Evolutionary conservation across 768 basidiomycete species (phyloP), one percentile per base, ranked within the genome.

Genomic region (Rubroboletus satanas): DNA sequence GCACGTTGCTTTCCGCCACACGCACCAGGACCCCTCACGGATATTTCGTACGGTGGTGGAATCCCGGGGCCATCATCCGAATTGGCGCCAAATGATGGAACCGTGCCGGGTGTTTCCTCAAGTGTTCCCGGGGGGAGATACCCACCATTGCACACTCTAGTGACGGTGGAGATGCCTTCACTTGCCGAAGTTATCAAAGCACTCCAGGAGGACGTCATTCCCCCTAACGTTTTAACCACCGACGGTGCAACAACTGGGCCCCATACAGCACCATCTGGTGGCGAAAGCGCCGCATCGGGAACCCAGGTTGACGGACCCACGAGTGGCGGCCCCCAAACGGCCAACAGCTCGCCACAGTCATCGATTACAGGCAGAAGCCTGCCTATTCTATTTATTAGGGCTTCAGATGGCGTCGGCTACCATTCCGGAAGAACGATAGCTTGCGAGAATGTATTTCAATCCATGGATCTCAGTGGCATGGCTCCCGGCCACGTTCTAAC

Each of bases 361-460:
- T 73, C 82, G n/a, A 81, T 90, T 45, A 67, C 82, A 3, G 85
- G 87, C 8, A 82, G 86, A 49, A 88, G 79, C 59, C 75, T 93
- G 5, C 91, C 91, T 0, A 66, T 93, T 60, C 68, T 93, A 37
- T 93, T 93, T 66, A 91, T 93, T 54, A 83, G 91, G 32, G 76
- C 86, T 15, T 81, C 76, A 39, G 91, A 93, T 62, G 90, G 92
- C n/a, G 84, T 93, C 31, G 91, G 91, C 5, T 93, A 92, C 68
- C 89, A 92, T 67, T 92, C 92, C 21, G 90, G 90, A 36, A 82
- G 90, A 58, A 88, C 87, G 41, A 83, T 93, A 54, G 80, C 88
- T 17, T 89, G 88, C 66, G 90, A 93, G 67, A 88, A 88, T 64
- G 80, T 88, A 17, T 88, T 90, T 70, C 83, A 85, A 63, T 70